These are phyloP conservation scores for Amanita subjunquillea DNA, from an alignment of 768 basidiomycete species.

Conservation along the genomic window DNA sequence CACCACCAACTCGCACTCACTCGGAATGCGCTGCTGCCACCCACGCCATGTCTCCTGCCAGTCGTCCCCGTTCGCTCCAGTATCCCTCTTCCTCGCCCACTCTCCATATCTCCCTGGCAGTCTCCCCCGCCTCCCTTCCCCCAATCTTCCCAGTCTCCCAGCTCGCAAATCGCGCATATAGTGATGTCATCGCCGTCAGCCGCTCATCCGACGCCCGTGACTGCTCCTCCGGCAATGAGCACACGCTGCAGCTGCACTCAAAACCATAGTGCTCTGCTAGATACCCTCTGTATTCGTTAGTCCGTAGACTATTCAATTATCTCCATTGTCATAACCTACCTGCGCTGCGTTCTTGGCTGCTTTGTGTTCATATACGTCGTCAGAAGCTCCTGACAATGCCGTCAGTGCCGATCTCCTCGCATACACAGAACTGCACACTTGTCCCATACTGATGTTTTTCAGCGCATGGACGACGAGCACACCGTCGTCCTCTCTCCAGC, in stretches of 20 bases:
- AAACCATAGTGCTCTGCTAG: constrained; percentile 46
- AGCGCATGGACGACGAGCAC: constrained; percentile 48
- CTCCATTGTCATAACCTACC: constrained; percentile 20
- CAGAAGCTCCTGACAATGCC: constrained; percentile 39
- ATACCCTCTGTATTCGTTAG: constrained; percentile 26
- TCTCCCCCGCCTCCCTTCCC: constrained; percentile 38
- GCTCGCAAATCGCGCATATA: constrained; percentile 32
- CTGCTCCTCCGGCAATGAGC: constrained; percentile 37
- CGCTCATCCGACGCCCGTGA: constrained; percentile 43
- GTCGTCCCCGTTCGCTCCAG: constrained; percentile 51
- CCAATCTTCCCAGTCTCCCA: constrained; percentile 38
- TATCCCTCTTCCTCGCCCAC: constrained; percentile 55
- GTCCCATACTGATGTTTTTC: constrained; percentile 38
- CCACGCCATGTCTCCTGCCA: constrained; percentile 51
- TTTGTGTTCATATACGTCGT: constrained; percentile 55
- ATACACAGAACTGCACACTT: constrained; percentile 23
- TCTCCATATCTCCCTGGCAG: constrained; percentile 43
- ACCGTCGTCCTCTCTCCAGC: constrained; percentile 40
- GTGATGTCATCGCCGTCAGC: constrained; percentile 31
- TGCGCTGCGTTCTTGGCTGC: constrained; percentile 37
- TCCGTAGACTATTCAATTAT: background rate
- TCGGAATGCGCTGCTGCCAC: constrained; percentile 55
- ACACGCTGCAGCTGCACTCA: constrained; percentile 46
- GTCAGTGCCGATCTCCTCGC: constrained; percentile 1
- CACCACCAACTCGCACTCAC: constrained; percentile 23